Base-by-base conservation (phyloP, 2,329 filamentous ascomycete genomes). In the Capronia epimyces region DNA sequence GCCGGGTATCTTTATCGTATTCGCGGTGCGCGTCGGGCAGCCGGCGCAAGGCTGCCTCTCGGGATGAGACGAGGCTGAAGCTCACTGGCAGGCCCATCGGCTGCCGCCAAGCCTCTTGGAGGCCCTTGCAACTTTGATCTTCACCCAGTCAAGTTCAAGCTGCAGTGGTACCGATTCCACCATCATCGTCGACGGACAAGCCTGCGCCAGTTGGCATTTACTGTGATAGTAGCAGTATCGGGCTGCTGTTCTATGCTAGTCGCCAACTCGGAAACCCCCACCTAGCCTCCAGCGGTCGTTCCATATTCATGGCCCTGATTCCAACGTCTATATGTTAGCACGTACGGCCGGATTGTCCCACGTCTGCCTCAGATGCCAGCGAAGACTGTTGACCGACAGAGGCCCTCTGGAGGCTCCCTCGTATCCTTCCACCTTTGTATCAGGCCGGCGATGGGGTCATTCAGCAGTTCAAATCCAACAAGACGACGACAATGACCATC, bases 291-390 rank as follows among this genome's bases (percentile, higher is more conserved):
- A 6, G 34, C 16, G 15, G 12, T 21, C 18, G 10, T 20, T 12
- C 8, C 15, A 27, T 16, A 12, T 34, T 48, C 15, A 47, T 44
- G 52, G 40, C 52, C 22, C 29, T 40, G 34, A 9, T 39, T 43
- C 42, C 46, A 13, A 37, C 24, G 13, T 36, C 42, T 53, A 53
- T 51, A 57, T 57, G 55, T 55, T 57, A 24, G 36, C 53, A 36
- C 55, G 55, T 50, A 46, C 46, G 27, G 32, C 52, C 39, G 32
- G 25, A 15, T 44, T 43, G 52, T 46, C 46, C 36, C 41, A 52
- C 44, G 24, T 55, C 52, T 57, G 52, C 46, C 43, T 57, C n/a
- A 42, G 31, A 46, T 55, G 52, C 34, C 52, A 49, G 43, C 43
- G 43, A 41, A 49, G 45, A 32, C 42, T 52, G 7, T 20, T 32